These are phyloP conservation scores for Abelmoschus esculentus DNA, from an alignment of 345 rosid species.

Conservation along the genomic window DNA sequence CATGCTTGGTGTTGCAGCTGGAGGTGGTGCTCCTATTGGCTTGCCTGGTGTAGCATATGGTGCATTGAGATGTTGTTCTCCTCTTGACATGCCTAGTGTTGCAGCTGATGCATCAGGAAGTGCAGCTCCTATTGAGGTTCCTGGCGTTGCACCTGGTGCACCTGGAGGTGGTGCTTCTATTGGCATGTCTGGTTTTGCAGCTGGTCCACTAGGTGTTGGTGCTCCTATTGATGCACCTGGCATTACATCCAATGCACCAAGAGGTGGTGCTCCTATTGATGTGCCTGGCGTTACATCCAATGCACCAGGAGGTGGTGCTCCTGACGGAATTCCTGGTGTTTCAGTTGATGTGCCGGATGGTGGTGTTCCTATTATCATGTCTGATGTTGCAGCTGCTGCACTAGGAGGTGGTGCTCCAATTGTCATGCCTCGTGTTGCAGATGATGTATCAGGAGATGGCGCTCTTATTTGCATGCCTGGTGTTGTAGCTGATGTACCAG, in stretches of 20 bases:
- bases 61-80: background rate
- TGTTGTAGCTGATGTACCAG: constrained; percentile 21
- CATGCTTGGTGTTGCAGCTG: background rate
- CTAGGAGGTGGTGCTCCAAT: background rate
- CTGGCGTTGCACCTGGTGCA: background rate
- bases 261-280: background rate
- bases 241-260: background rate
- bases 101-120: background rate
- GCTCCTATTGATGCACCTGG: background rate
- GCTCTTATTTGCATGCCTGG: constrained; percentile 16
- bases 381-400: background rate
- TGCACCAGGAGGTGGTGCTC: background rate
- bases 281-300: background rate
- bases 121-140: background rate
- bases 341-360: background rate
- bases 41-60: background rate
- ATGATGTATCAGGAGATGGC: background rate
- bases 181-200: background rate
- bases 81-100: background rate
- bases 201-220: background rate
- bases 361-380: background rate
- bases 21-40: background rate
- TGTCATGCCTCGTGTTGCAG: background rate
- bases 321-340: background rate
- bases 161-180: background rate